A percentile compares a stretch with the other conserved stretches of the same genome.
Conservation (phyloP, 139 green algal species). For the Asterochloris sp. region DNA sequence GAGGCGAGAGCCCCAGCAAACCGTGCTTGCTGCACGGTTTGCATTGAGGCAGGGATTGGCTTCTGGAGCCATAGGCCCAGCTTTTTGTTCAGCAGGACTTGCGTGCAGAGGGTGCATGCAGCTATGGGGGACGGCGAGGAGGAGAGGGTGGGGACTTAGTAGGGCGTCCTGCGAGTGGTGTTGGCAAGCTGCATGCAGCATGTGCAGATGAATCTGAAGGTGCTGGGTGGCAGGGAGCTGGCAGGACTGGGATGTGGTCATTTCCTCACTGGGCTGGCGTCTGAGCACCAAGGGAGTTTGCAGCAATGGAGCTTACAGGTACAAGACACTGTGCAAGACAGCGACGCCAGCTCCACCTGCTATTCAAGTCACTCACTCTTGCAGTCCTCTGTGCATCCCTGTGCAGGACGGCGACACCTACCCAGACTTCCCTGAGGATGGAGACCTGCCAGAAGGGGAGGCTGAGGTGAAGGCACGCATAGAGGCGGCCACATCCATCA, state of each 20-base stretch:
- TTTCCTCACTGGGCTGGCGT: not conserved
- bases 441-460: conserved; percentile 18
- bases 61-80: too few species aligned
- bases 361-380: not conserved
- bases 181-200: too few species aligned
- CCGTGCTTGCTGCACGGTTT: too few species aligned
- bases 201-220: too few species aligned
- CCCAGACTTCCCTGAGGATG: conserved; percentile 25
- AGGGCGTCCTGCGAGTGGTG: too few species aligned
- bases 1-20: too few species aligned
- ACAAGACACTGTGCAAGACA: not conserved
- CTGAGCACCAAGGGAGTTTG: not conserved
- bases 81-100: too few species aligned
- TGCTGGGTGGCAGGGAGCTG: not conserved
- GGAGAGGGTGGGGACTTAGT: too few species aligned
- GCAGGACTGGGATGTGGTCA: not conserved
- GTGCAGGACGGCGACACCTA: conserved; percentile 23
- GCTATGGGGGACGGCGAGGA: too few species aligned
- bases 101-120: too few species aligned
- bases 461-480: conserved; percentile 20
- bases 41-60: too few species aligned
- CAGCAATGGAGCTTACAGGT: not conserved
- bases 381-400: not conserved
- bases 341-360: not conserved
- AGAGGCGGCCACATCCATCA: conserved; percentile 29